Evolutionary conservation across 2,329 filamentous ascomycete species (phyloP), one percentile per base, ranked within the genome.

Genomic region (Ceratocystis albifundus): DNA sequence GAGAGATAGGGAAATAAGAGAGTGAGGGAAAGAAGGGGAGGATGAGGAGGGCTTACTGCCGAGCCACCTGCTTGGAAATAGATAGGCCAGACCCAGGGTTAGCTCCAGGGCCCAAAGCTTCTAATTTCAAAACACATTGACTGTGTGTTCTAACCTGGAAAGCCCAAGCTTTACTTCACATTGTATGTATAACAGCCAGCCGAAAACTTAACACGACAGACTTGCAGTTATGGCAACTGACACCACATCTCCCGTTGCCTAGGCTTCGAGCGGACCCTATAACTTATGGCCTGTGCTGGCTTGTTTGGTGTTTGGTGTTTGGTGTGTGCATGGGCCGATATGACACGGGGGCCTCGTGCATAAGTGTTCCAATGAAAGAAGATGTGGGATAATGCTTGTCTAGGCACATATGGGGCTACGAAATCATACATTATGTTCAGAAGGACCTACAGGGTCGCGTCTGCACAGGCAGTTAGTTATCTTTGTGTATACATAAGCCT

Each of bases 81-180:
- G 36, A 41, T 41, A 8, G 36, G 8, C 36, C 20, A 25, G 20
- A 8, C 48, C 46, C 46, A 12, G 10, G 10, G 36, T 41, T 41
- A 41, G 36, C 36, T 41, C 8, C 36, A 41, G 10, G 10, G 53
- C 53, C 4, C 53, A 59, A 59, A 59, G 53, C 53, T 59, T 20
- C 53, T 32, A 59, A 32, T 59, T 59, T 59, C n/a, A 53, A 53
- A 25, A 50, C 53, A 57, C 53, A 28, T 15, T 32, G 53, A 32
- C 28, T 25, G 28, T 2, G 53, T 53, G 53, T 59, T 59, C 28
- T 59, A 25, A 8, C 10, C 8, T 41, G 36, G 36, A 10, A 20
- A 59, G 53, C 53, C 53, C 53, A 36, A 59, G 53, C 53, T 32
- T 32, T 25, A n/a, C 7, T 22, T n/a, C 6, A 22, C 46, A 50